phyloP scores from a whole-genome alignment of 306 rosid genomes.

The Boehmeria nivea region DNA sequence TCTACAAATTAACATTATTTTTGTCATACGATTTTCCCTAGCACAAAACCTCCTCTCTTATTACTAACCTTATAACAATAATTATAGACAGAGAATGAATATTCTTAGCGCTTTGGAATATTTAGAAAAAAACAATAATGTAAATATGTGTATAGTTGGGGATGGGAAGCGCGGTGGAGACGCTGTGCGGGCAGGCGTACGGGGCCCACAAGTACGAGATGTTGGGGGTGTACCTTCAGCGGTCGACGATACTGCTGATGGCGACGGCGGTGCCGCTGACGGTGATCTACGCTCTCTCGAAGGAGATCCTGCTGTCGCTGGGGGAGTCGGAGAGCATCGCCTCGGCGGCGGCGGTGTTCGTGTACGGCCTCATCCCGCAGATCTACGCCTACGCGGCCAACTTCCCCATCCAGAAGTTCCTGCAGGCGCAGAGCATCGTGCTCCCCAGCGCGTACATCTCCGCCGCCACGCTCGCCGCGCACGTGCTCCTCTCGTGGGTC shows the following conservation, averaged over 20 bases:
- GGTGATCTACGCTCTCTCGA: conserved; percentile 33
- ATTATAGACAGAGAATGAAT: too few species aligned
- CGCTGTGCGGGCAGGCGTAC: conserved; percentile 61
- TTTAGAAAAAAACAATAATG: too few species aligned
- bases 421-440: conserved; percentile 53
- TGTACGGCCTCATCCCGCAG: conserved; percentile 49
- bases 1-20: too few species aligned
- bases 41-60: too few species aligned
- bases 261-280: conserved; percentile 31
- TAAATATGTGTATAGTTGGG: conserved; percentile 48
- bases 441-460: conserved; percentile 41
- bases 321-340: conserved; percentile 39
- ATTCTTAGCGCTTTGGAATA: too few species aligned
- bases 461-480: conserved; percentile 20
- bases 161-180: conserved; percentile 62
- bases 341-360: conserved; percentile 28
- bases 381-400: conserved; percentile 50
- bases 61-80: too few species aligned
- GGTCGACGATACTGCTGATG: conserved; percentile 37
- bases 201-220: conserved; percentile 43
- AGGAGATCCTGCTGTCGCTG: conserved; percentile 24
- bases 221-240: conserved; percentile 44
- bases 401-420: conserved; percentile 53
- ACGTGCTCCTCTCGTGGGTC: conserved; percentile 37
- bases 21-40: too few species aligned